Evolutionary conservation across 768 basidiomycete species (phyloP).

Genomic region (Russula sp.): DNA sequence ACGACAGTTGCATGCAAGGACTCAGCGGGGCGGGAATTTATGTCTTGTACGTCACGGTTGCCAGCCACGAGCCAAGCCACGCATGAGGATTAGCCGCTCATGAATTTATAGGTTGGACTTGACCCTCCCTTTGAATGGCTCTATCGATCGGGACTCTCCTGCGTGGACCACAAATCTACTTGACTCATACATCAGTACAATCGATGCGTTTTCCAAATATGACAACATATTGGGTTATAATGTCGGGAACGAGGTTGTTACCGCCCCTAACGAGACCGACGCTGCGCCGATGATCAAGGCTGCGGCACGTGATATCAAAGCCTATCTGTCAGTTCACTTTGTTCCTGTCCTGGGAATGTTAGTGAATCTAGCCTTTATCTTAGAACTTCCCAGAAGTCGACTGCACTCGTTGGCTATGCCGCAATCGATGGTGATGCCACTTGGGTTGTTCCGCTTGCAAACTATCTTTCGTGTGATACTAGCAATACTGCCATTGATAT

Average conservation of each 20-base stretch:
- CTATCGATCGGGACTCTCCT: slow-evolving; percentile 70
- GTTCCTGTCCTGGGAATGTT: not conserved
- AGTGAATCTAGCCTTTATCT: slow-evolving; percentile 6
- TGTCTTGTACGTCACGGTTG: slow-evolving; percentile 60
- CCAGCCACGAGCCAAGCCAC: too few species aligned
- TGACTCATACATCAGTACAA: slow-evolving; percentile 72
- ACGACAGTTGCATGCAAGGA: slow-evolving; percentile 80
- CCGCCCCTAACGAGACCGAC: slow-evolving; percentile 49
- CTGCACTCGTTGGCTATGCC: slow-evolving; percentile 77
- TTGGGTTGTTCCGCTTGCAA: slow-evolving; percentile 66
- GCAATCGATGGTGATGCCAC: slow-evolving; percentile 69
- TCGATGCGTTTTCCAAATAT: slow-evolving; percentile 78
- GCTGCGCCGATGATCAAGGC: slow-evolving; percentile 84
- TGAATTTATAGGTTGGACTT: slow-evolving; percentile 67
- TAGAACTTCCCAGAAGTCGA: slow-evolving; percentile 53
- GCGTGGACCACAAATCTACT: slow-evolving; percentile 81
- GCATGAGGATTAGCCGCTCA: slow-evolving; percentile 17
- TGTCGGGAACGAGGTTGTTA: slow-evolving; percentile 82
- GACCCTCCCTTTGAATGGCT: slow-evolving; percentile 80
- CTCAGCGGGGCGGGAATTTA: slow-evolving; percentile 83
- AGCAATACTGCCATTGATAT: slow-evolving; percentile 71
- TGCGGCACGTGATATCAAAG: slow-evolving; percentile 82
- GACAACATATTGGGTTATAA: slow-evolving; percentile 89
- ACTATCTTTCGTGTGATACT: slow-evolving; percentile 78
- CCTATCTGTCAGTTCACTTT: slow-evolving; percentile 66